Evolutionary conservation across 2,329 filamentous ascomycete genomes (phyloP).

Genomic region (Curvularia lunata): DNA sequence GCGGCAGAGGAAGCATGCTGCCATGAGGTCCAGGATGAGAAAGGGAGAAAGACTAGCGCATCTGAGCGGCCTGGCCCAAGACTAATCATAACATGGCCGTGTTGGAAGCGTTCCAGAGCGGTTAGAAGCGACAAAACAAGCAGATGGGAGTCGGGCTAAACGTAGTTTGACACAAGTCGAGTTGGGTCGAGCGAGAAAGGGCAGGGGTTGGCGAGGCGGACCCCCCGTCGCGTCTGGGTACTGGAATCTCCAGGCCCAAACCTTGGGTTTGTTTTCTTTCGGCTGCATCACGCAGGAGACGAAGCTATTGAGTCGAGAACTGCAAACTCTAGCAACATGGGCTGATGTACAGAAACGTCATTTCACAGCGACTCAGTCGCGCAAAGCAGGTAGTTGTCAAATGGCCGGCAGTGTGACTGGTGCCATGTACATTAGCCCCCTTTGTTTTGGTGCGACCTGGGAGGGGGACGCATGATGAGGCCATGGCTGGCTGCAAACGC

Average conservation of each 20-base stretch:
- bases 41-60: slow-evolving; percentile 13
- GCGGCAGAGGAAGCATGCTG: slow-evolving; percentile 11
- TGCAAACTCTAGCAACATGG: slow-evolving; percentile 34
- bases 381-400: slow-evolving; percentile 18
- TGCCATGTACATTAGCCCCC: neutral
- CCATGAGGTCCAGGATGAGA: slow-evolving; percentile 5
- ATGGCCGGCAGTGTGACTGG: slow-evolving; percentile 2
- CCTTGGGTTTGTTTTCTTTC: slow-evolving; percentile 11
- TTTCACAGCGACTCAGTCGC: slow-evolving; percentile 32
- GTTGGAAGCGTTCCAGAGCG: slow-evolving; percentile 28
- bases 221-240: slow-evolving; percentile 21
- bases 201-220: slow-evolving; percentile 42
- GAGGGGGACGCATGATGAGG: neutral
- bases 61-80: slow-evolving; percentile 9
- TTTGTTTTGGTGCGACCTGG: slow-evolving; percentile 2
- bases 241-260: slow-evolving; percentile 18
- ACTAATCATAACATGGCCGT: slow-evolving; percentile 22
- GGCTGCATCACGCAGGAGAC: slow-evolving; percentile 41
- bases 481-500: neutral
- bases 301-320: slow-evolving; percentile 30
- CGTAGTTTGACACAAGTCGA: slow-evolving; percentile 40
- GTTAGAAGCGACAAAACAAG: slow-evolving; percentile 32
- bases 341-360: slow-evolving; percentile 30
- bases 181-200: slow-evolving; percentile 25
- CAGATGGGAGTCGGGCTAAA: slow-evolving; percentile 35